Conservation (phyloP, 1,139 yeast genomes). For the Sugiyamaella neomexicana region DNA sequence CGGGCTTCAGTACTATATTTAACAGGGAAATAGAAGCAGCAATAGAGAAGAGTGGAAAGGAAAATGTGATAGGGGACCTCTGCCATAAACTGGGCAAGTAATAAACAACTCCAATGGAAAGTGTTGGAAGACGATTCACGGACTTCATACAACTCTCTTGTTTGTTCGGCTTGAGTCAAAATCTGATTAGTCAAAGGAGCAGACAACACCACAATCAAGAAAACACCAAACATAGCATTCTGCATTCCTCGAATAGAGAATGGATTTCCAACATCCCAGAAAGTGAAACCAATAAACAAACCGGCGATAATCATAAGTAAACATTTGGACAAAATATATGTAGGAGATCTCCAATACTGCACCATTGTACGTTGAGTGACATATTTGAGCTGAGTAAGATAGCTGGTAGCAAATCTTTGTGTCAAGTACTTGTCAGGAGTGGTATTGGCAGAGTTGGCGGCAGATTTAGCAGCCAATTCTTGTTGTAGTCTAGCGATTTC, state of each 20-base stretch:
- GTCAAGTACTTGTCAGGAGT: constrained; percentile 25
- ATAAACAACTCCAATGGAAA: constrained; percentile 55
- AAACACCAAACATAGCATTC: constrained; percentile 45
- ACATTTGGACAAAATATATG: constrained; percentile 48
- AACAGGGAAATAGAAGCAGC: constrained; percentile 46
- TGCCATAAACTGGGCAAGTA: constrained; percentile 44
- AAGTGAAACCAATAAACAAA: constrained; percentile 54
- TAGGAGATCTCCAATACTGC: constrained; percentile 50
- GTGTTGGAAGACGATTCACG: constrained; percentile 64
- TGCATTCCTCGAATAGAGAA: constrained; percentile 38
- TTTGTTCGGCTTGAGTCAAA: constrained; percentile 47
- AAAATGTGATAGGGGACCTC: constrained; percentile 46
- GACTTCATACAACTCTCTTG: constrained; percentile 57
- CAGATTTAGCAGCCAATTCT: constrained; percentile 31
- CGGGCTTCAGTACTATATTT: constrained; percentile 43
- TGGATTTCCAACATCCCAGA: constrained; percentile 40
- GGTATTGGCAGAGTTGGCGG: constrained; percentile 18
- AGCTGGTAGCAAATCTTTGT: constrained; percentile 38
- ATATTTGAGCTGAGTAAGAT: constrained; percentile 41
- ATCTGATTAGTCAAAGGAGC: constrained; percentile 58
- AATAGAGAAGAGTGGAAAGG: constrained; percentile 37
- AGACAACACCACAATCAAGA: constrained; percentile 56
- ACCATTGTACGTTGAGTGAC: constrained; percentile 43
- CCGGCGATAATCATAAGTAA: constrained; percentile 51
- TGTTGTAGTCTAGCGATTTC: constrained; percentile 43